These are phyloP conservation scores for Gyrodon lividus DNA, from an alignment of 768 basidiomycete genomes.

Conservation along the genomic window DNA sequence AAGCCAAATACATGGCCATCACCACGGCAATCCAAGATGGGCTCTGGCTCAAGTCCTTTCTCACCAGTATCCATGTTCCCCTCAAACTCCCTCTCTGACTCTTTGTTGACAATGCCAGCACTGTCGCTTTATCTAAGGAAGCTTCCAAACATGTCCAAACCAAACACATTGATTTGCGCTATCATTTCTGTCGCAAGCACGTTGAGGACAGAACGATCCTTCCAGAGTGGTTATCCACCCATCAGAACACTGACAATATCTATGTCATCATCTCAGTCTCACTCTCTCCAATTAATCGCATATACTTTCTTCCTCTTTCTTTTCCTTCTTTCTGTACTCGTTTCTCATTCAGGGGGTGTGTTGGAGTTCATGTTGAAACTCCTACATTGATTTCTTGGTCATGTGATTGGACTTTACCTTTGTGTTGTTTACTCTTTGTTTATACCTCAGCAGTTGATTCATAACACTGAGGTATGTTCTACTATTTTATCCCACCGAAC, in stretches of 20 bases:
- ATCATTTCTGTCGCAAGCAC: neutral
- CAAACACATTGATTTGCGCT: conserved; percentile 2
- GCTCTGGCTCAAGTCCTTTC: neutral
- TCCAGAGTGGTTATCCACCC: neutral
- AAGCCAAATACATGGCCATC: neutral
- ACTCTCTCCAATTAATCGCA: no score
- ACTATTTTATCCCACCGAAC: no score
- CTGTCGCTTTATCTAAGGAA: neutral
- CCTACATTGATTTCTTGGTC: no score
- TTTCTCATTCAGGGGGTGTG: no score
- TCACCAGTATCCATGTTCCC: neutral
- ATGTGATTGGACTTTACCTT: no score
- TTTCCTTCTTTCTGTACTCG: no score
- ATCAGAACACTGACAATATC: neutral
- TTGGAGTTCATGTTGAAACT: no score
- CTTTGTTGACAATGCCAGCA: neutral
- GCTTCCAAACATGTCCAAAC: neutral
- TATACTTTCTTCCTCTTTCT: no score
- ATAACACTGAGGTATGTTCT: no score
- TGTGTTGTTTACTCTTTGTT: no score
- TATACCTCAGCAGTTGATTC: no score
- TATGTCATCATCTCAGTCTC: no score
- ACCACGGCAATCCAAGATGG: neutral
- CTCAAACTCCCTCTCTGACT: neutral
- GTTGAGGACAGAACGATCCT: neutral